Evolutionary conservation across 805 yeast genomes (phyloP).

Genomic region (Saccharomyces mikatae): DNA sequence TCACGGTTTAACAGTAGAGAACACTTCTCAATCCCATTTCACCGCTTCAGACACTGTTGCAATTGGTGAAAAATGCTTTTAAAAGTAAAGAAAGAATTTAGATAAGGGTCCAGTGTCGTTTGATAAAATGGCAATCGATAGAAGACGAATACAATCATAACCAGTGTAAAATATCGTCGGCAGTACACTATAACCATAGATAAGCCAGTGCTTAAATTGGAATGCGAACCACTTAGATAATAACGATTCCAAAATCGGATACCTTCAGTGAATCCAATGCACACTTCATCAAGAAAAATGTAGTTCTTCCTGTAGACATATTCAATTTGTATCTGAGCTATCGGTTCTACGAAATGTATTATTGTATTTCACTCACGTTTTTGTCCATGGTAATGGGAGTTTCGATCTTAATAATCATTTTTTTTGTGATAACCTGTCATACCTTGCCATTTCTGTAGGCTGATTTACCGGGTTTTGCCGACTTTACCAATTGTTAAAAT

Average conservation of each 20-base stretch:
- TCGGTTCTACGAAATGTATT: neutral
- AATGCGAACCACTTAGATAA: neutral
- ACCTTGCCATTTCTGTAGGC: no score
- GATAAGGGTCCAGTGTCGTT: no score
- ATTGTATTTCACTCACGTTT: neutral
- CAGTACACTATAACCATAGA: neutral
- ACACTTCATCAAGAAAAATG: neutral
- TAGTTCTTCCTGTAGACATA: neutral
- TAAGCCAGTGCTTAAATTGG: neutral
- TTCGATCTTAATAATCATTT: neutral
- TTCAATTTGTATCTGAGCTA: neutral
- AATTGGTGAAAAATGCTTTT: no score
- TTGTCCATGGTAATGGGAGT: neutral
- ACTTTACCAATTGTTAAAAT: no score
- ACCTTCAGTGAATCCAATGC: neutral
- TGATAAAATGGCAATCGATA: neutral
- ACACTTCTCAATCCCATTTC: no score
- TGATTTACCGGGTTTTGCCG: no score
- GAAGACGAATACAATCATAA: neutral
- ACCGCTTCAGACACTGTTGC: no score
- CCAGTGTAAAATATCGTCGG: neutral
- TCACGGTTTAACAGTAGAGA: no score
- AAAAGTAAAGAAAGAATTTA: no score
- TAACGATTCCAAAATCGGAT: neutral
- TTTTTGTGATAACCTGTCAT: neutral